Conservation (phyloP, 345 rosid genomes). For the Populus nigra region DNA sequence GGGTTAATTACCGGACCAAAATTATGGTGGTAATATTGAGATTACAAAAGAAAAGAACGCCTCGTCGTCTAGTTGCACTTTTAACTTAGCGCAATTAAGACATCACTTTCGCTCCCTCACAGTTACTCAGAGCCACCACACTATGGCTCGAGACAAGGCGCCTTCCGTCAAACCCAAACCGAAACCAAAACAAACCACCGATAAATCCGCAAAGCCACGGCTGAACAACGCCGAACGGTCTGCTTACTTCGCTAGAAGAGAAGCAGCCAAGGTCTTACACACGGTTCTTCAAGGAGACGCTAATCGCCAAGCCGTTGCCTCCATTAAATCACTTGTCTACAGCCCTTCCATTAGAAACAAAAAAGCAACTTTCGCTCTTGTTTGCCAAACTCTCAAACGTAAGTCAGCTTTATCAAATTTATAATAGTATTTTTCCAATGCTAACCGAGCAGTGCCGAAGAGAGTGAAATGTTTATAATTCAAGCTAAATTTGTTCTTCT, state of each 20-base stretch:
- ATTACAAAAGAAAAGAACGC: too few species aligned
- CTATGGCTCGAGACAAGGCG: conserved; percentile 11
- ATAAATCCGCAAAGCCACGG: conserved; percentile 2
- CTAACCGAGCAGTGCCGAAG: too few species aligned
- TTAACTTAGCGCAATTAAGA: too few species aligned
- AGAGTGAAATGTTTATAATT: too few species aligned
- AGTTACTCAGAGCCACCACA: neutral
- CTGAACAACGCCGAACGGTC: conserved; percentile 32
- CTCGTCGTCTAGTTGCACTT: too few species aligned
- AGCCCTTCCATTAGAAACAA: conserved; percentile 76
- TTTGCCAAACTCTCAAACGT: conserved; percentile 93
- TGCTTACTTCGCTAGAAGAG: conserved; percentile 74
- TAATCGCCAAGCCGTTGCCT: conserved; percentile 65
- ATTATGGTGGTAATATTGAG: too few species aligned
- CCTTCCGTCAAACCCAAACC: neutral
- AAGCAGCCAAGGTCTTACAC: conserved; percentile 71
- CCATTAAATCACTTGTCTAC: conserved; percentile 82
- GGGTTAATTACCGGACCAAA: too few species aligned
- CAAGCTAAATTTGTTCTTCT: neutral
- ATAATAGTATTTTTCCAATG: neutral
- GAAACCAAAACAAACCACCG: conserved; percentile 8
- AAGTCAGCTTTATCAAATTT: neutral
- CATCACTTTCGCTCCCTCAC: neutral
- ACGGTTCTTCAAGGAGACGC: conserved; percentile 77
- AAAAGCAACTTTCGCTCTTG: conserved; percentile 83